Conservation (phyloP, 306 rosid species). For the Bauhinia variegata region DNA sequence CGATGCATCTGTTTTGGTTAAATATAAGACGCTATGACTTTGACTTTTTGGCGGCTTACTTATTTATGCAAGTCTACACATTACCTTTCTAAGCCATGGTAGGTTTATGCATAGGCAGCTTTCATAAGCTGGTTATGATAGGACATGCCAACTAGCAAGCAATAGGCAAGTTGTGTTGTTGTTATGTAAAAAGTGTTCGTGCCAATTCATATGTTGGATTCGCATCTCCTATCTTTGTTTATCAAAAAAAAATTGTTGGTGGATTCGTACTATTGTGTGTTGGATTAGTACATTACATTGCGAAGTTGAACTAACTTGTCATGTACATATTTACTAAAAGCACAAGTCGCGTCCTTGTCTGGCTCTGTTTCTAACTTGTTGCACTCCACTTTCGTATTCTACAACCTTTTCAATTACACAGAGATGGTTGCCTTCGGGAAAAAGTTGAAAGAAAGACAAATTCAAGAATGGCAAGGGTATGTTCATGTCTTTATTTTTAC, state of each 20-base stretch:
- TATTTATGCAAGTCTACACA: too few relatives aligned
- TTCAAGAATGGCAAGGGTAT: constrained; percentile 94
- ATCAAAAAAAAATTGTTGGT: too few relatives aligned
- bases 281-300: not conserved
- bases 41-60: not conserved
- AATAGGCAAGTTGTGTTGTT: constrained; percentile 4
- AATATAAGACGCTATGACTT: not conserved
- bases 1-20: not conserved
- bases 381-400: constrained; percentile 23
- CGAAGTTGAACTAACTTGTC: not conserved
- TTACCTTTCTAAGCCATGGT: too few relatives aligned
- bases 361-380: not conserved
- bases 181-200: constrained; percentile 2
- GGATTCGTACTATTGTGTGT: not conserved
- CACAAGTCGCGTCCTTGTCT: not conserved
- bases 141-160: constrained; percentile 17
- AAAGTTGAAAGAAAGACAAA: constrained; percentile 88
- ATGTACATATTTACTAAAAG: constrained; percentile 6
- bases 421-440: constrained; percentile 98
- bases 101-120: not conserved
- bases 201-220: constrained; percentile 12
- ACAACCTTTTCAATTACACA: constrained; percentile 40
- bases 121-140: not conserved
- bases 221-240: not conserved
- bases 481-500: constrained; percentile 23